A percentile compares a stretch with the other conserved stretches of the same genome.
These are phyloP conservation scores for Blastomyces emzantsi DNA, from an alignment of 2,329 filamentous ascomycete genomes.

Conservation along the genomic window DNA sequence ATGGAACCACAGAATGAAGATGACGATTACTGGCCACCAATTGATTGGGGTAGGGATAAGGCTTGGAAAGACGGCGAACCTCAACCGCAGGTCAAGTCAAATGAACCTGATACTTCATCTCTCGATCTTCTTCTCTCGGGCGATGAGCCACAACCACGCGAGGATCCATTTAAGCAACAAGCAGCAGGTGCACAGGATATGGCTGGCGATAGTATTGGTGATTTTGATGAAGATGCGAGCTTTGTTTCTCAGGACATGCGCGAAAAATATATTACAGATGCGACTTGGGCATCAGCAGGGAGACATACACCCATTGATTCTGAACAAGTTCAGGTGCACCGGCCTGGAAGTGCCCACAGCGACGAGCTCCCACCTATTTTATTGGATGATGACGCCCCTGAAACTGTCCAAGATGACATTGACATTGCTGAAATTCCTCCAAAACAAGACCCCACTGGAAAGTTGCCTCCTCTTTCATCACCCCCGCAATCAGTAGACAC, in stretches of 20 bases:
- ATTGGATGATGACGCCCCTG: background rate
- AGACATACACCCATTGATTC: background rate
- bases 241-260: background rate
- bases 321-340: background rate
- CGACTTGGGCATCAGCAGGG: background rate
- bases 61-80: constrained; percentile 10
- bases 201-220: constrained; percentile 11
- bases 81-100: background rate
- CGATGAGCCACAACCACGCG: constrained; percentile 8
- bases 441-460: background rate
- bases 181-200: constrained; percentile 6
- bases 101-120: constrained; percentile 13
- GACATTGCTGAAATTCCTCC: background rate
- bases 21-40: constrained; percentile 31
- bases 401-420: background rate
- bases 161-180: constrained; percentile 12
- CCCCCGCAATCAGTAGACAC: background rate
- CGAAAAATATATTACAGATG: background rate
- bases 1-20: constrained; percentile 14
- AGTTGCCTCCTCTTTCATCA: background rate
- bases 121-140: constrained; percentile 16
- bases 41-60: constrained; percentile 28
- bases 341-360: background rate
- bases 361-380: background rate
- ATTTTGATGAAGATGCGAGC: constrained; percentile 15